These are phyloP conservation scores for Trapa bicornis DNA, from an alignment of 345 rosid genomes.

Conservation along the genomic window DNA sequence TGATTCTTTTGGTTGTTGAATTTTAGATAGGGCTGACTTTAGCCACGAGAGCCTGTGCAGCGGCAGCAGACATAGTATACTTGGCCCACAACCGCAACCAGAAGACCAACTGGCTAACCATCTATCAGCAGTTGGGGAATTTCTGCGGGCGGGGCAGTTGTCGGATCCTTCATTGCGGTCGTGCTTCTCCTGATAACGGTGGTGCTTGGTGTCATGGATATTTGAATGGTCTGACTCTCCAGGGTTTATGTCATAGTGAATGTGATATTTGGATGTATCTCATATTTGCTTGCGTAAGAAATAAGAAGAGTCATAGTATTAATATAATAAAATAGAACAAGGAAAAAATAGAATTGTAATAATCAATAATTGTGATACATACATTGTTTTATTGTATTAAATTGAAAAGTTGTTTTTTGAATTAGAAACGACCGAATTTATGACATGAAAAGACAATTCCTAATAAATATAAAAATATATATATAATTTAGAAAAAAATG, in stretches of 20 bases:
- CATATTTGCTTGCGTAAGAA: no score
- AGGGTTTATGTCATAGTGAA: not conserved
- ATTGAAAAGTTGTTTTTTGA: no score
- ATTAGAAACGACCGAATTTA: no score
- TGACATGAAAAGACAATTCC: no score
- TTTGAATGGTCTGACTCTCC: slow-evolving; percentile 21
- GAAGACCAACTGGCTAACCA: slow-evolving; percentile 63
- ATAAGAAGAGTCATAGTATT: no score
- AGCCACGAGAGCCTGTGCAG: slow-evolving; percentile 40
- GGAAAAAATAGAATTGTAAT: no score
- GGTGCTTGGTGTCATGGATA: slow-evolving; percentile 51
- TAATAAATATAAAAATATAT: no score
- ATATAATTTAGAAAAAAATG: no score
- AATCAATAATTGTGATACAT: no score
- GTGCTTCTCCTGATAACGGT: slow-evolving; percentile 32
- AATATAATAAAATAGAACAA: no score
- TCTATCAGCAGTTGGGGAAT: slow-evolving; percentile 74
- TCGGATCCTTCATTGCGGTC: slow-evolving; percentile 45
- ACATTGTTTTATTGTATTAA: no score
- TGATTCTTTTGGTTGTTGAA: not conserved
- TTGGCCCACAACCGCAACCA: slow-evolving; percentile 79
- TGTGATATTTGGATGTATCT: not conserved
- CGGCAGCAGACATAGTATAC: slow-evolving; percentile 63
- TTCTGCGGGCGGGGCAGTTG: slow-evolving; percentile 86
- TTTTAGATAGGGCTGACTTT: slow-evolving; percentile 50